Conservation (phyloP, 495 filamentous ascomycete genomes). For the Penicillium herquei region DNA sequence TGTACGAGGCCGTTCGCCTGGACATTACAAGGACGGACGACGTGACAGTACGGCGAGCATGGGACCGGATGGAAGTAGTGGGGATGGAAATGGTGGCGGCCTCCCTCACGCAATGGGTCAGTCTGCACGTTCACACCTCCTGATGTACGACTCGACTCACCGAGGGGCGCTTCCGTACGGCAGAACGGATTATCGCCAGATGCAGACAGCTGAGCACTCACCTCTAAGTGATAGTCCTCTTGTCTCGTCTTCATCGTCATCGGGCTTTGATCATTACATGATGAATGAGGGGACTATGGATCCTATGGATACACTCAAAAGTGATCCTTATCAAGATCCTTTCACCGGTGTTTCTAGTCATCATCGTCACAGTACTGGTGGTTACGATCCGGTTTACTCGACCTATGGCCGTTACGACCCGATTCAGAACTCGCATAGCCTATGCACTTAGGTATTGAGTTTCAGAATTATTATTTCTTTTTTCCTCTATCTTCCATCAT, state of each 20-base stretch:
- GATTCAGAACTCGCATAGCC: conserved; percentile 32
- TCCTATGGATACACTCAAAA: conserved; percentile 42
- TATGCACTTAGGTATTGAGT: conserved; percentile 30
- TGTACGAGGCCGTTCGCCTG: conserved; percentile 87
- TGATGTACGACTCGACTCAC: conserved; percentile 38
- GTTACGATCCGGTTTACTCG: conserved; percentile 39
- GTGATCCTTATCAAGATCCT: conserved; percentile 36
- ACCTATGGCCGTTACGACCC: conserved; percentile 34
- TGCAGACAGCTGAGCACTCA: conserved; percentile 35
- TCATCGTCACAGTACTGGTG: conserved; percentile 25
- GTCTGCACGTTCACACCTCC: conserved; percentile 32
- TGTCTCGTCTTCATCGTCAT: conserved; percentile 45
- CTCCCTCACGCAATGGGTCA: conserved; percentile 37
- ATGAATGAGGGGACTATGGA: conserved; percentile 40
- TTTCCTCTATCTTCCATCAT: conserved; percentile 6
- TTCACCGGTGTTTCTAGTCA: conserved; percentile 24
- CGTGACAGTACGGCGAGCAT: conserved; percentile 69
- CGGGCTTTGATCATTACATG: conserved; percentile 38
- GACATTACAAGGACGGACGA: conserved; percentile 86
- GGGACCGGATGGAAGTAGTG: conserved; percentile 61
- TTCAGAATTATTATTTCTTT: conserved; percentile 7
- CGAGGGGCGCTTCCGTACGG: conserved; percentile 36
- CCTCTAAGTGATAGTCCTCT: conserved; percentile 42
- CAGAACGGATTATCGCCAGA: conserved; percentile 37
- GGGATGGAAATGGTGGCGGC: conserved; percentile 30